Percentiles rank a stretch among this genome's conserved stretches.
phyloP scores from a whole-genome alignment of 345 rosid species.

The Rhizophora apiculata region DNA sequence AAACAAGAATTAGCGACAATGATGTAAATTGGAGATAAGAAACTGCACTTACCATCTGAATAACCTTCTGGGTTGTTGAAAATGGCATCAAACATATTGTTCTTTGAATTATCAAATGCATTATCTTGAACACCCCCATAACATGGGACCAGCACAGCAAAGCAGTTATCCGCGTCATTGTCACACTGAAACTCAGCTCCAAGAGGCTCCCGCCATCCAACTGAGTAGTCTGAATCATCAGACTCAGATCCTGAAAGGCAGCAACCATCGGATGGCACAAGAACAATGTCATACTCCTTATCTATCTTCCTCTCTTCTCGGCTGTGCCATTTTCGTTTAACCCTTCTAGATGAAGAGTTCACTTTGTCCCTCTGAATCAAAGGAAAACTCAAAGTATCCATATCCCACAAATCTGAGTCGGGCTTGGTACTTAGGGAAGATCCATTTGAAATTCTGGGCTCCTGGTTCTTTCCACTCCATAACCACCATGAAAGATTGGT shows the following conservation, averaged over 20 bases:
- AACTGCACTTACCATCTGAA: slow-evolving; percentile 43
- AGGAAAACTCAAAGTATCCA: slow-evolving; percentile 58
- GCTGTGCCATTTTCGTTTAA: slow-evolving; percentile 59
- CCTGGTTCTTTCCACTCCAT: slow-evolving; percentile 53
- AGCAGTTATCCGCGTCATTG: slow-evolving; percentile 54
- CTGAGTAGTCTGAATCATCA: slow-evolving; percentile 66
- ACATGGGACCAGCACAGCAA: slow-evolving; percentile 71
- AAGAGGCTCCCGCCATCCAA: slow-evolving; percentile 82
- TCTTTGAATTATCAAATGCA: slow-evolving; percentile 28
- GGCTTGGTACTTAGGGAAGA: slow-evolving; percentile 37
- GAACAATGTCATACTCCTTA: slow-evolving; percentile 62
- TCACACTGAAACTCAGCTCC: slow-evolving; percentile 61
- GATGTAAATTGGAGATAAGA: neutral
- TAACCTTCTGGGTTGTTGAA: slow-evolving; percentile 38
- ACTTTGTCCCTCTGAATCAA: slow-evolving; percentile 31
- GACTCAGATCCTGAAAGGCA: slow-evolving; percentile 76
- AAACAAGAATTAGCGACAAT: neutral
- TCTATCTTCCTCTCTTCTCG: slow-evolving; percentile 66
- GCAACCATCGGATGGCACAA: slow-evolving; percentile 74
- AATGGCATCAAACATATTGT: slow-evolving; percentile 37
- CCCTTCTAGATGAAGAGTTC: slow-evolving; percentile 50
- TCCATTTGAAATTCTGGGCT: slow-evolving; percentile 42
- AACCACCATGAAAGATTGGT: slow-evolving; percentile 63
- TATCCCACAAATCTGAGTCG: slow-evolving; percentile 43
- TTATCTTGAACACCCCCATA: slow-evolving; percentile 43